Evolutionary conservation across 2,329 filamentous ascomycete species (phyloP), one percentile per base, ranked within the genome.

Genomic region (Penicillium psychrosexuale): DNA sequence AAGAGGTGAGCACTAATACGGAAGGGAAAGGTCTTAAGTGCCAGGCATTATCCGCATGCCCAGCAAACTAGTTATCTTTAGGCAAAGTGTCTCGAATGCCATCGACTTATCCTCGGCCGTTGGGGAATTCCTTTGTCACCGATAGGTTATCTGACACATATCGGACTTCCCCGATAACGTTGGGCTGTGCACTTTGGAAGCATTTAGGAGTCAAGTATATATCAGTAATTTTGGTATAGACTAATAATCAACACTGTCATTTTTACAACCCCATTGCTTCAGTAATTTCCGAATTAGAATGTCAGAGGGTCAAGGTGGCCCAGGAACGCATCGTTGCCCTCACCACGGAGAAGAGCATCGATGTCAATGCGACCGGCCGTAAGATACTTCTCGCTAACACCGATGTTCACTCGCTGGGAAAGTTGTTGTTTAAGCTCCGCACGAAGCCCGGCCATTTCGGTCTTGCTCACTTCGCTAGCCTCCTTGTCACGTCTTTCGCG

Each of bases 361-460:
- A 96, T 80, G 75, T 97, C 89, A n/a, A 96, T 84, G n/a, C 83
- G 79, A 0, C 91, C 90, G n/a, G 84, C 83, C 0, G 91, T 90
- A 57, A 97, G 78, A 72, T 97, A 97, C 66, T 82, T 83, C 75
- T 92, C 90, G 67, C 90, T 96, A 27, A 96, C 90, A 7, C 93
- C 92, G 15, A 91, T 81, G 67, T 97, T 97, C 53, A 97, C 83
- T 56, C 90, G 82, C 72, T 87, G 83, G 3, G 79, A 78, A 66
- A 97, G 72, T 63, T 95, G 72, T 40, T 83, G 80, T 65, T 83
- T 87, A 65, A 97, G 72, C 74, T 95, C 86, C 0, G 85, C 88
- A 61, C 84, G 83, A 70, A 94, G 72, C 0, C 78, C 82, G 1
- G 80, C 84, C 65, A 95, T 72, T 71, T 97, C 90, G 0, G 79